Conservation (phyloP, 768 basidiomycete species). For the Tylopilus sp. region DNA sequence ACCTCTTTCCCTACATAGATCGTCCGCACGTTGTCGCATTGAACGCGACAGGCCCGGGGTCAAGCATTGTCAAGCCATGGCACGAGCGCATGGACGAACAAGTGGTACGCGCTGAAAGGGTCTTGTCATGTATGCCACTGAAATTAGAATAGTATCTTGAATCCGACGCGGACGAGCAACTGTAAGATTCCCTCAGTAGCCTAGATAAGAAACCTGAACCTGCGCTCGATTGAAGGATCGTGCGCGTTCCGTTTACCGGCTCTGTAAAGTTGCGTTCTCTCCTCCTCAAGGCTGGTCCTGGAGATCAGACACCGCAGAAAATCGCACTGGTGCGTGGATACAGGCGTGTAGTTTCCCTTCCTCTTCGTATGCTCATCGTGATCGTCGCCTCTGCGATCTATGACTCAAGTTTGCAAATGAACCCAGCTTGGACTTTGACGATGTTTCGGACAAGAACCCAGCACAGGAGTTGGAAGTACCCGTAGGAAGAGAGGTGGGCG, state of each 20-base stretch:
- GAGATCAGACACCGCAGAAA: conserved; percentile 70
- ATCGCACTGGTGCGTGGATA: conserved; percentile 57
- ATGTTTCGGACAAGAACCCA: conserved; percentile 56
- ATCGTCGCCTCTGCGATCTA: background rate
- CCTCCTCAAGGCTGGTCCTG: conserved; percentile 81
- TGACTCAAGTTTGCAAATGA: conserved; percentile 70
- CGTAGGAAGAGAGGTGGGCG: conserved; percentile 72
- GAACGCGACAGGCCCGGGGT: conserved; percentile 54
- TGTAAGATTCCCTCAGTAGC: conserved; percentile 63
- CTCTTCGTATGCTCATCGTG: background rate
- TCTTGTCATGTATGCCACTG: conserved; percentile 2
- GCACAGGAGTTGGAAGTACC: conserved; percentile 73
- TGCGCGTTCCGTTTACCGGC: conserved; percentile 84
- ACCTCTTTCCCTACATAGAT: conserved; percentile 74
- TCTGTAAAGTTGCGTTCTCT: conserved; percentile 81
- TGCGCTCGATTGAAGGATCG: conserved; percentile 68
- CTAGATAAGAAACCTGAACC: no score
- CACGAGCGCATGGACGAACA: conserved; percentile 68
- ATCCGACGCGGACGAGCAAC: conserved; percentile 88
- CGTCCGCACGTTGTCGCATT: conserved; percentile 75
- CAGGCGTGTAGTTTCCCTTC: background rate
- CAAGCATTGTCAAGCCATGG: conserved; percentile 84
- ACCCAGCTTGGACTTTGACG: conserved; percentile 78
- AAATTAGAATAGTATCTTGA: conserved; percentile 59
- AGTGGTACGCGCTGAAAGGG: conserved; percentile 43